A percentile compares a stretch with the other conserved stretches of the same genome.
Evolutionary conservation across 148 eudicot genomes (phyloP).

Genomic region (Rhododendron molle): DNA sequence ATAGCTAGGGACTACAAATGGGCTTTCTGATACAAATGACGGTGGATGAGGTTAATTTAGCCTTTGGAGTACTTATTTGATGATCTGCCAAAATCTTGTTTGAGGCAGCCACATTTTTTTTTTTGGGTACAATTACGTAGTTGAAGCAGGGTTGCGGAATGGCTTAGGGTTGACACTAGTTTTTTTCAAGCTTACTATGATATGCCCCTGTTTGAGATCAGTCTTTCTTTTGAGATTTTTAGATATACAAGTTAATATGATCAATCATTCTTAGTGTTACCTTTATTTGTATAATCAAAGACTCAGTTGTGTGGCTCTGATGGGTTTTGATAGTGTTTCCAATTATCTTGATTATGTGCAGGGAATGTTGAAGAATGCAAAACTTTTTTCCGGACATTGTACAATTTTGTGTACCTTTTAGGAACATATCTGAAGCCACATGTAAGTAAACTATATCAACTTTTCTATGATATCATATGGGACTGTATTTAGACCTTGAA

Average conservation of each 20-base stretch:
- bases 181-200: neutral
- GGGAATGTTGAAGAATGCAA: conserved; percentile 83
- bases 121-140: neutral
- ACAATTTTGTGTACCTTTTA: conserved; percentile 79
- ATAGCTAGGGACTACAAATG: neutral
- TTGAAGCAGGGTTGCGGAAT: neutral
- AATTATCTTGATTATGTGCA: conserved; percentile 31
- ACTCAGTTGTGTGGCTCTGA: neutral
- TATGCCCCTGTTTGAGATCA: neutral
- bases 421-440: conserved; percentile 92
- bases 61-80: neutral
- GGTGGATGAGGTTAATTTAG: neutral
- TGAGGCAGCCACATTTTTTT: neutral
- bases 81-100: neutral
- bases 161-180: neutral
- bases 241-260: neutral
- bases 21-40: neutral
- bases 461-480: neutral
- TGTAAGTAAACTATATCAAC: conserved; percentile 42
- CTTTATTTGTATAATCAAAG: neutral
- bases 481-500: neutral
- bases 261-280: neutral
- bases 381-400: conserved; percentile 54
- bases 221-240: neutral
- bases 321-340: conserved; percentile 3